Evolutionary conservation across 139 green algal genomes (phyloP), one percentile per base, ranked within the genome.

Genomic region (Tetradesmus obliquus): DNA sequence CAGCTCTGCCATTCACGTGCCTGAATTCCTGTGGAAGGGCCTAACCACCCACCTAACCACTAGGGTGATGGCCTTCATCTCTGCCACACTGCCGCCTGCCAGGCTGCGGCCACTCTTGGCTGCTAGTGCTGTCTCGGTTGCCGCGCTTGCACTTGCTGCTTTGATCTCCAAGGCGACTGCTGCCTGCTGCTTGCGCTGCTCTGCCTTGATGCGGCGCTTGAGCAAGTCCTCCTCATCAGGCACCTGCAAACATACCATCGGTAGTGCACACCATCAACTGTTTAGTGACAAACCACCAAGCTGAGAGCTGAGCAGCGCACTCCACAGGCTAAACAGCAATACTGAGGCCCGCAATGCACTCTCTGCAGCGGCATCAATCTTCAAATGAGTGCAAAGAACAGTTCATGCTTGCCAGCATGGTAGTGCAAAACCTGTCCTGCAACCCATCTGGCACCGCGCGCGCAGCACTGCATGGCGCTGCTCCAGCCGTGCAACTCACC

Each of bases 161-260:
- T 32, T 55, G 6, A 79, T 60, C 81, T 55, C 22, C 72, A 85
- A 22, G 2, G 54, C 69, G 32, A 58, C 32, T 51, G 72, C 55
- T 76, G 71, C 51, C 58, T 62, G 13, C 87, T 91, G 87, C 74
- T 91, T 91, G 22, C 74, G 87, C 71, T 57, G 20, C 72, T 91
- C 74, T 60, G 87, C 87, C 22, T 79, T 84, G n/a, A 91, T 66
- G 17, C 87, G 72, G 19, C 72, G 72, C 74, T 82, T 84, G 32
- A 85, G 72, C 20, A 91, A 7, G n/a, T 91, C 87, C 5, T 51
- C 15, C 55, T 91, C 87, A 74, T 91, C 87, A 20, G 87, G 87
- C 3, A 91, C 54, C 87, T 91, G 87, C 72, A 20, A 19, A 79
- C 20, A 72, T 45, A 45, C 69, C 15, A 45, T 45, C 32, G 32